A percentile compares a stretch with the other conserved stretches of the same genome.
These are phyloP conservation scores for Nakazawaea anatomiae DNA, from an alignment of 805 yeast genomes.

Conservation along the genomic window DNA sequence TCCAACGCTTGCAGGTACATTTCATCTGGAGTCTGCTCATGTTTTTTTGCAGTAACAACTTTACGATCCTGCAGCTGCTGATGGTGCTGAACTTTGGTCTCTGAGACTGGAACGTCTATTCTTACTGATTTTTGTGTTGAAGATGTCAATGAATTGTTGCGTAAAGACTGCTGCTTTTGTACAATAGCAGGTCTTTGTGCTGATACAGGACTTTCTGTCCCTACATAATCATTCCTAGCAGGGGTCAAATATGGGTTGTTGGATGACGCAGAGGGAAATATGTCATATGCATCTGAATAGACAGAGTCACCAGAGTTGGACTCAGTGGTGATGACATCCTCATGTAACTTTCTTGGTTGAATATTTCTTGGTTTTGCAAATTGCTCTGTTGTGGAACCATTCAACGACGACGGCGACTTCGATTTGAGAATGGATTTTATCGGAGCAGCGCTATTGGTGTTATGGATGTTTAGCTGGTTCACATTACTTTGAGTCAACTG, in stretches of 20 bases:
- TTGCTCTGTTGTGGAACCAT: neutral
- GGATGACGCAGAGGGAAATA: neutral
- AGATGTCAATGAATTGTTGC: slow-evolving; percentile 5
- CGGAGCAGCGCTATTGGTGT: slow-evolving; percentile 12
- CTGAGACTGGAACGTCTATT: slow-evolving; percentile 1
- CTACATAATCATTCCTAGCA: neutral
- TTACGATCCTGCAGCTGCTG: neutral
- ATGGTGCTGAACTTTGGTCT: neutral
- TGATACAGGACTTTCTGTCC: neutral
- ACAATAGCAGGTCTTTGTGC: neutral
- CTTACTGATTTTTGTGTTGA: slow-evolving; percentile 10
- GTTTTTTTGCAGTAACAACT: neutral
- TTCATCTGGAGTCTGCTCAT: slow-evolving; percentile 36
- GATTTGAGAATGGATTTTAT: slow-evolving; percentile 17
- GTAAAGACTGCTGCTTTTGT: neutral
- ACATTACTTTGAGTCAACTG: slow-evolving; percentile 4
- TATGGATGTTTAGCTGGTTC: neutral
- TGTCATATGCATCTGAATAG: slow-evolving; percentile 20
- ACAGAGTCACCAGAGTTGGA: slow-evolving; percentile 14
- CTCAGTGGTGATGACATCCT: slow-evolving; percentile 8
- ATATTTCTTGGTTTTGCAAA: neutral
- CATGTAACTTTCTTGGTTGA: neutral
- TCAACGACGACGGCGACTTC: neutral
- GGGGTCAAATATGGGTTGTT: neutral
- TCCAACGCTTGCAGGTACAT: slow-evolving; percentile 50